Evolutionary conservation across 768 basidiomycete genomes (phyloP), one percentile per base, ranked within the genome.

Genomic region (Macrolepiota dolichaula): DNA sequence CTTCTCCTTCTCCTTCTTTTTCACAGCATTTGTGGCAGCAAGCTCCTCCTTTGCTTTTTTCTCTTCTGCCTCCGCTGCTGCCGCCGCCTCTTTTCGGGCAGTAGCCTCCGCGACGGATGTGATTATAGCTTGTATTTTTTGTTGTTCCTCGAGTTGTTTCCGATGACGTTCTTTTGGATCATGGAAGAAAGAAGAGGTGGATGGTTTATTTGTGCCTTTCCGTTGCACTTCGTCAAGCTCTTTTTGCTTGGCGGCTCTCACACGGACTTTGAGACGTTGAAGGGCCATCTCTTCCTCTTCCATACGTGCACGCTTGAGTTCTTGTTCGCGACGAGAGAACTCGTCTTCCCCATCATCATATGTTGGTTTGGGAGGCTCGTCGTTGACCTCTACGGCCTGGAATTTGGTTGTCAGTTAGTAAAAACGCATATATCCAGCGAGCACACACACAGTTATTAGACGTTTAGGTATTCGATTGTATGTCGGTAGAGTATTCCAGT

Each of bases 391-490:
- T 17, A 60, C 24, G 6, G 59, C 59, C 59, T 60, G 29, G 10
- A 10, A 13, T 24, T 27, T 24, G 9, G 25, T 27, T 24, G 47
- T 49, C 2, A 49, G 47, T 12, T 24, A 4, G 24, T 7, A 2
- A 27, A 13, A 49, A 24, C 0, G 47, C 47, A 49, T 49, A 27
- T 49, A 24, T 27, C 12, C 7, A 22, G 11, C 22, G 25, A 12
- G 22, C 36, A 22, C 66, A 22, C 66, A 40, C 50, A 77, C 77
- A 65, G 59, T 54, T 54, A 60, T 55, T 60, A 60, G 46, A 59
- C 89, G 81, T 70, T 92, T 91, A 15, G 94, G 91, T 83, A 97
- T 96, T 66, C 93, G 85, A 71, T 89, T 96, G 27, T 84, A 89
- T n/a, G 85, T 70, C 32, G 87, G 86, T 47, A 98, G 79, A 1